These are phyloP conservation scores for Microsporum audouinii DNA, from an alignment of 2,329 filamentous ascomycete genomes.

Conservation along the genomic window DNA sequence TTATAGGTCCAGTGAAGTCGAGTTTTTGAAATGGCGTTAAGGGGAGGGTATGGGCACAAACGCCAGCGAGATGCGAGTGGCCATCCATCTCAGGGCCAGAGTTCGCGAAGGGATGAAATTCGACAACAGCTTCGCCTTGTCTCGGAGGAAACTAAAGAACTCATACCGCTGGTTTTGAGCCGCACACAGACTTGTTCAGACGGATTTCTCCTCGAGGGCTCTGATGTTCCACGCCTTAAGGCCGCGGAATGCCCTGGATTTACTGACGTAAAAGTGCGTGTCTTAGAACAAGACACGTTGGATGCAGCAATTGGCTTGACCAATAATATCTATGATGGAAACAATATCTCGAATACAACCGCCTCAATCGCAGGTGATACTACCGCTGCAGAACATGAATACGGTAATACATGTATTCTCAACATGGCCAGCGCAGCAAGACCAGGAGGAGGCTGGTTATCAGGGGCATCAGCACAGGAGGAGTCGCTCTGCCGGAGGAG, in stretches of 20 bases:
- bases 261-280: not conserved
- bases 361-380: not conserved
- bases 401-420: conserved; percentile 4
- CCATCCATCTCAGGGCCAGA: not conserved
- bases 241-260: conserved; percentile 3
- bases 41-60: no score
- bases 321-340: not conserved
- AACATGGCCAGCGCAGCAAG: conserved; percentile 10
- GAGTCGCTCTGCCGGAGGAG: conserved; percentile 11
- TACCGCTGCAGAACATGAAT: not conserved
- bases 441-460: conserved; percentile 6
- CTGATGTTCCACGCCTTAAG: not conserved
- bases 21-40: no score
- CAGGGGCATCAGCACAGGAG: conserved; percentile 8
- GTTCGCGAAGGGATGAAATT: not conserved
- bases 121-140: not conserved
- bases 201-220: not conserved
- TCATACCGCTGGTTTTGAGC: not conserved
- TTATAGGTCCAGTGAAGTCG: no score
- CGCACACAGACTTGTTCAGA: not conserved
- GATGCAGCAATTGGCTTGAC: not conserved
- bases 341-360: not conserved
- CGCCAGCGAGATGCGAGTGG: not conserved
- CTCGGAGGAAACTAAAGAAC: not conserved
- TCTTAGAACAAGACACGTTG: not conserved